These are phyloP conservation scores for Jatropha multifida DNA, from an alignment of 441 rosid species.

Conservation along the genomic window DNA sequence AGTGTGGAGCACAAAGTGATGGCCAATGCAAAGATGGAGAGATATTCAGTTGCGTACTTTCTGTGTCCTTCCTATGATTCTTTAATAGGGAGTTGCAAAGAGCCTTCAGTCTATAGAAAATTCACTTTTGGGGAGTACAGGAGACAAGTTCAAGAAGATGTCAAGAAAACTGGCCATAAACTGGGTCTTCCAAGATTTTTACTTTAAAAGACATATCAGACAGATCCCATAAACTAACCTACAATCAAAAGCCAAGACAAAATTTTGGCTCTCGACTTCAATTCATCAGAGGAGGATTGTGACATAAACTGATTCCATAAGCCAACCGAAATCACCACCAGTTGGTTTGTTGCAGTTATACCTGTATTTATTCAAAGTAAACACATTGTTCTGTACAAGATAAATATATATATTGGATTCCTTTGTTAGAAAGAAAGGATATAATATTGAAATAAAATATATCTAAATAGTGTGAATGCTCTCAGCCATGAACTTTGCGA, in stretches of 20 bases:
- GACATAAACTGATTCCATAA: not conserved
- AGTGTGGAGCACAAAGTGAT: conserved; percentile 67
- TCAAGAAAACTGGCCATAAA: conserved; percentile 50
- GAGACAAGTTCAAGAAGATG: conserved; percentile 59
- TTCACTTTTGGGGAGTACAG: conserved; percentile 65
- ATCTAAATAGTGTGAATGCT: no score
- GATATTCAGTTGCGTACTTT: conserved; percentile 62
- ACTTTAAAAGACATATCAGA: not conserved
- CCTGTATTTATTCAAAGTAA: not conserved
- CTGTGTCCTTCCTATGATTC: conserved; percentile 64
- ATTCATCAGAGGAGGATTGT: no score
- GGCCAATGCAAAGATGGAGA: conserved; percentile 45
- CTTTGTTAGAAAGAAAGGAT: no score
- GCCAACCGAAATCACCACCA: not conserved
- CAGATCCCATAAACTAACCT: no score
- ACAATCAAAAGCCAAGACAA: no score
- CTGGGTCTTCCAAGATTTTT: conserved; percentile 62
- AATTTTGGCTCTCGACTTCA: no score
- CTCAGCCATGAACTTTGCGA: no score
- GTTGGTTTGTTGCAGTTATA: not conserved
- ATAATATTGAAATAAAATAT: no score
- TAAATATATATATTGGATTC: no score
- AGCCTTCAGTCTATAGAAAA: conserved; percentile 42
- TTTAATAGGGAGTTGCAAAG: conserved; percentile 40
- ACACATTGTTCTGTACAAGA: not conserved